Evolutionary conservation across 2,329 filamentous ascomycete genomes (phyloP), one percentile per base, ranked within the genome.

Genomic region (Fusarium sp.): DNA sequence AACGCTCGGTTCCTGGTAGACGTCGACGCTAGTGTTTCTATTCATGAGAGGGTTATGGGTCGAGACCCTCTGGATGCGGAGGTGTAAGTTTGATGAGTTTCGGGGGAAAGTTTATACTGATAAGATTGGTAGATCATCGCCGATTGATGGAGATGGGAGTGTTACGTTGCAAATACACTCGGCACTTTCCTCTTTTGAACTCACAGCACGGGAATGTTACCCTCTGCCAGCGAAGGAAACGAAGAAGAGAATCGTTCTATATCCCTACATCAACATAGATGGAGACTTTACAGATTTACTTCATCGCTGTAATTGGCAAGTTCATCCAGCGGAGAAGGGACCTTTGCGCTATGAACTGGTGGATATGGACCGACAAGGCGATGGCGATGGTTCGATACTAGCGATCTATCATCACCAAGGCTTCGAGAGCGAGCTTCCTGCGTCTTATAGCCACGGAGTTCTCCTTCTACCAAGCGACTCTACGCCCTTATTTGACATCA

Each of bases 331-430:
- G 2, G 44, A 44, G 6, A 28, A 58, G 4, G 58, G 57, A 10
- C 50, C 69, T 0, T 12, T 72, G 5, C 69, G 69, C 14, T 72
- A 72, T 10, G 48, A 69, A 13, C 3, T 72, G 13, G 55, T 69
- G 6, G 47, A 65, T 17, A 9, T 15, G 2, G 17, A 38, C 3
- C 24, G 5, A 2, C 8, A 3, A 4, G 14, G 11, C 2, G 22
- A n/a, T 2, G 38, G 4, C 1, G n/a, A 36, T 4, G 20, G 6
- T 8, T 45, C 54, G 14, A 36, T 48, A 15, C 5, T 41, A 24
- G 69, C 69, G 20, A 39, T 73, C 0, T 72, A 73, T 4, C 57
- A 72, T 3, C 69, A 70, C 2, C 44, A 44, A 0, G 69, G 69
- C 7, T 72, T 70, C 8, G 69, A 72, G 11, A 58, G 30, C 6